Evolutionary conservation across 345 rosid species (phyloP), one percentile per base, ranked within the genome.

Genomic region (Populus nigra): DNA sequence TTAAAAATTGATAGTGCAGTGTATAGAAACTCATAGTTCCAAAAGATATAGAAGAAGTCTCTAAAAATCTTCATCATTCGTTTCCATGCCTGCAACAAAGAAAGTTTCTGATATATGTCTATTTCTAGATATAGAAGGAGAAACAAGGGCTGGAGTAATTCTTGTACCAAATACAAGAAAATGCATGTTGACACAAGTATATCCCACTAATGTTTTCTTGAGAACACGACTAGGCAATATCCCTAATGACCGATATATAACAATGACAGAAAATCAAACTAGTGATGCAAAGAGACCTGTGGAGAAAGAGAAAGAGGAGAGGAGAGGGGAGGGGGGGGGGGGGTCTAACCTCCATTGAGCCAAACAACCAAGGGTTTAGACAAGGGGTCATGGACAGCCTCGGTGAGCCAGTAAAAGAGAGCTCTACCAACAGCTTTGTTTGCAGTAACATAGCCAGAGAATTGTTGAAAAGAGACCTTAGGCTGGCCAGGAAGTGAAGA

Each of bases 341-440:
- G 23, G 59, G 68, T 39, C 23, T 77, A 45, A 91, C 99, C 99
- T 88, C 99, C 99, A 79, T 96, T 96, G 71, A 96, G 99, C 97
- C 98, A 96, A 76, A 96, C 76, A 13, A 96, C 97, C 67, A 93
- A 79, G 68, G 99, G 98, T 80, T 90, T 92, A 16, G 94, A 85
- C 15, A 80, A 72, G 62, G 90, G 95, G 17, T 76, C 27, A n/a
- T 74, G 71, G 67, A 79, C 62, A 73, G 97, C 88, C 82, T 96
- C 99, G 20, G 98, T 88, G 25, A 92, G 93, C 99, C 99, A 96
- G 86, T 96, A 96, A 79, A 93, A 96, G 81, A 96, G 93, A 63
- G 98, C 94, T 83, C 97, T 88, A 20, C 95, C 98, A 33, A 86
- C 91, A 75, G 18, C 77, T 70, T 81, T 75, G 83, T 89, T 84